These are phyloP conservation scores for Fusarium solani-melongenae DNA, from an alignment of 2,329 filamentous ascomycete species.

Conservation along the genomic window DNA sequence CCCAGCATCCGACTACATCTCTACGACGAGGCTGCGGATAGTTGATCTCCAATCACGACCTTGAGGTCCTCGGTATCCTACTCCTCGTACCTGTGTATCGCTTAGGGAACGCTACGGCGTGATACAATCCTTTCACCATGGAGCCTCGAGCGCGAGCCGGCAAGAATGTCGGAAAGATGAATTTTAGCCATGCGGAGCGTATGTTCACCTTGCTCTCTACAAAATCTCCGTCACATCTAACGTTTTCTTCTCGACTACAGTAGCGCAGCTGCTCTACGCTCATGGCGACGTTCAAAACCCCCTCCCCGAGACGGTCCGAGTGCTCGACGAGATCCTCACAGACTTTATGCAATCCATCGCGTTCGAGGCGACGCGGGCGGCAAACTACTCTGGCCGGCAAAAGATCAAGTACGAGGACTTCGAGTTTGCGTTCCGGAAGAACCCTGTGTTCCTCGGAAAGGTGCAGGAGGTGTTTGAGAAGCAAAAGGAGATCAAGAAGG, in stretches of 20 bases:
- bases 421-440: slow-evolving; percentile 89
- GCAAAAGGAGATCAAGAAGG: slow-evolving; percentile 86
- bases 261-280: slow-evolving; percentile 79
- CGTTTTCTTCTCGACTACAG: slow-evolving; percentile 52
- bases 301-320: slow-evolving; percentile 83
- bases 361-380: slow-evolving; percentile 87
- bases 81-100: neutral
- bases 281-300: slow-evolving; percentile 83
- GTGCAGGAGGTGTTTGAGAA: slow-evolving; percentile 91
- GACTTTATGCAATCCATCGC: slow-evolving; percentile 96
- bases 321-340: slow-evolving; percentile 94
- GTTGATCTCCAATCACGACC: neutral
- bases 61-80: neutral
- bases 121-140: slow-evolving; percentile 60
- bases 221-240: neutral
- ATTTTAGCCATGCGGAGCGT: slow-evolving; percentile 80
- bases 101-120: slow-evolving; percentile 15
- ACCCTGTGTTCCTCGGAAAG: slow-evolving; percentile 86
- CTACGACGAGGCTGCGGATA: slow-evolving; percentile 29
- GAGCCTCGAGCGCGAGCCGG: slow-evolving; percentile 82
- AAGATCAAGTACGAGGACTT: slow-evolving; percentile 99
- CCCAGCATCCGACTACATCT: slow-evolving; percentile 31
- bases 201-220: slow-evolving; percentile 44
- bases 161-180: slow-evolving; percentile 86
- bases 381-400: slow-evolving; percentile 86